Base-by-base conservation (phyloP, 495 filamentous ascomycete genomes). In the Neohortaea acidophila region DNA sequence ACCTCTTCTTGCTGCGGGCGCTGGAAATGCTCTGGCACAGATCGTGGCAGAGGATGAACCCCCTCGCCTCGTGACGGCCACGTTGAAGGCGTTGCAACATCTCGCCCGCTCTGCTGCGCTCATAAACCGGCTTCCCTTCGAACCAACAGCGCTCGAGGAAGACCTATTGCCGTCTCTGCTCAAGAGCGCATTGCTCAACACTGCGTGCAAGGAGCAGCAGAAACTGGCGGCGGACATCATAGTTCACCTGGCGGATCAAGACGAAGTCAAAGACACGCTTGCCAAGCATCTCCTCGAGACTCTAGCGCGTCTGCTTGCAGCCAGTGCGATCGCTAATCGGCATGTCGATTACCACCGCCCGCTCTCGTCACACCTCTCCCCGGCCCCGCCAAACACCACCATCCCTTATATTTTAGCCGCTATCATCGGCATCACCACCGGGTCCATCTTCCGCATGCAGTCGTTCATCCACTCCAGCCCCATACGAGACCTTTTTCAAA, bases 201-300 rank as follows among this genome's bases (percentile, higher is more conserved):
- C n/a, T n/a, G n/a, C n/a, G n/a, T n/a, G n/a, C n/a, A n/a, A n/a
- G n/a, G n/a, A n/a, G n/a, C n/a, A n/a, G n/a, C n/a, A n/a, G n/a
- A n/a, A n/a, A n/a, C n/a, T n/a, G n/a, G n/a, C n/a, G n/a, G n/a
- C n/a, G n/a, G n/a, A n/a, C n/a, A n/a, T n/a, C n/a, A n/a, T n/a
- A n/a, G n/a, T n/a, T n/a, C n/a, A n/a, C n/a, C n/a, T n/a, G n/a
- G n/a, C n/a, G n/a, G n/a, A n/a, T n/a, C n/a, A n/a, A n/a, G n/a
- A n/a, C n/a, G n/a, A n/a, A n/a, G n/a, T n/a, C n/a, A n/a, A n/a
- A n/a, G n/a, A n/a, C n/a, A n/a, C n/a, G n/a, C n/a, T n/a, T n/a
- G n/a, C n/a, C n/a, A n/a, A n/a, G n/a, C n/a, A n/a, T n/a, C 67
- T 92, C 8, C 63, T 96, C 35, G 83, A 94, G 54, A 73, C 77